These are phyloP conservation scores for Staphylotrichum longicolle DNA, from an alignment of 495 filamentous ascomycete genomes.

Conservation along the genomic window DNA sequence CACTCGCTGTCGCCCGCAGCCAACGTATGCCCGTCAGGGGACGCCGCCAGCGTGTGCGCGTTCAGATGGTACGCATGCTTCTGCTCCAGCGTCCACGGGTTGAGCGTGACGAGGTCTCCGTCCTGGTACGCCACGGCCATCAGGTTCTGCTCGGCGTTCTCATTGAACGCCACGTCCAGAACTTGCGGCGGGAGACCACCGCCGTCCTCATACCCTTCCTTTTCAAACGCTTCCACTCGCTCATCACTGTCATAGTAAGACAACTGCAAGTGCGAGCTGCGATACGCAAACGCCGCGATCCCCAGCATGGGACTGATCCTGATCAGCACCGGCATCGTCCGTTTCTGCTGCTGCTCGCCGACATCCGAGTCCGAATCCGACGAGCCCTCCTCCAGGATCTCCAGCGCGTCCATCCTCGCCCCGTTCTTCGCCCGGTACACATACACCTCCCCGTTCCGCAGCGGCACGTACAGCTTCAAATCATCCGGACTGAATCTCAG, in stretches of 20 bases:
- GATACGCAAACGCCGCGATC: conserved; percentile 23
- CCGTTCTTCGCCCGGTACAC: conserved; percentile 21
- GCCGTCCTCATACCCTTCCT: conserved; percentile 26
- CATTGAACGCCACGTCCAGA: conserved; percentile 27
- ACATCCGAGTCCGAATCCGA: conserved; percentile 25
- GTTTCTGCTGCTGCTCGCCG: conserved; percentile 16
- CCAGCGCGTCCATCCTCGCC: conserved; percentile 15
- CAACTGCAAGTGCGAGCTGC: conserved; percentile 23
- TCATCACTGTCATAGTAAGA: conserved; percentile 25
- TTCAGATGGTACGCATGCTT: conserved; percentile 20
- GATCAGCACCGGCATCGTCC: conserved; percentile 18
- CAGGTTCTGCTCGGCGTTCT: conserved; percentile 24
- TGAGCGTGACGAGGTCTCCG: conserved; percentile 24
- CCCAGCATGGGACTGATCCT: conserved; percentile 20
- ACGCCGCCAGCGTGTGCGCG: conserved; percentile 25
- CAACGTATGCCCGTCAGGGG: conserved; percentile 25
- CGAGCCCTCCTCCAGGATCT: conserved; percentile 13
- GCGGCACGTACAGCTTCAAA: conserved; percentile 20
- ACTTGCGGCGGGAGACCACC: conserved; percentile 21
- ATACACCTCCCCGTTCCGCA: conserved; percentile 20
- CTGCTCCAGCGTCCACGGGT: conserved; percentile 25
- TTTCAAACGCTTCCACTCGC: conserved; percentile 22
- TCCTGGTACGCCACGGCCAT: conserved; percentile 29
- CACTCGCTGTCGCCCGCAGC: conserved; percentile 28
- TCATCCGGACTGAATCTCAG: conserved; percentile 25